Base-by-base conservation (phyloP, 2,329 filamentous ascomycete species). In the Stagonosporopsis cucurbitacearum region DNA sequence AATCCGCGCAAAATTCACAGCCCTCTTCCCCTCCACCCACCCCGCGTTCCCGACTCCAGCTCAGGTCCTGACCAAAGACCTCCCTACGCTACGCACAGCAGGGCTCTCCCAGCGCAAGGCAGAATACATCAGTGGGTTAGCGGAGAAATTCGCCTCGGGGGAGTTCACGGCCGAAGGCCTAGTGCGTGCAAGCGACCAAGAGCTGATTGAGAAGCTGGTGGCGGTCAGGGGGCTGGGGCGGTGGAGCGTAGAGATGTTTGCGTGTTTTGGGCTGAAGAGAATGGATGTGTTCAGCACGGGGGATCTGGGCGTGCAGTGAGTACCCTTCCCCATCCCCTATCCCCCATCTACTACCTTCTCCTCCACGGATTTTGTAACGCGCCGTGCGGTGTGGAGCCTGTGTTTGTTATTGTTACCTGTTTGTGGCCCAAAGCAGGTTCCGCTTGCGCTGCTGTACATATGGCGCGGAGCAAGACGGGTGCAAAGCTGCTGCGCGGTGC, bases 101-200 rank as follows among this genome's bases (percentile, higher is more conserved):
- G 95, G 95, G 0, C 84, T 99, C 45, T 96, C 92, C 3, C 90
- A 96, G 77, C 87, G 95, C 54, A 99, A 99, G 78, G 95, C 95
- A 42, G 95, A 98, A 78, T 99, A 99, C 76, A 87, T 98, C 57
- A 84, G 88, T 50, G 94, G 94, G 0, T 81, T 99, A 5, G 92
- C 93, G 0, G 83, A 88, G 68, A 93, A 93, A 73, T 98, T 98
- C 70, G 80, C 78, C 0, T 81, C 73, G 2, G 91, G 91, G 13
- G 90, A 94, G 67, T 80, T 98, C 48, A 89, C 84, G 40, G 88
- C 91, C 11, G 78, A 84, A 60, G 87, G 95, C 82, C 83, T 98
- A 19, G 84, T 90, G 48, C 85, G 86, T 32, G 92, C 91, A 1
- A 84, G 86, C 5, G 95, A 99, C 73, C 93, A 96, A 46, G 90